Base-by-base conservation (phyloP, 805 yeast genomes). In the Pichia paraexigua region DNA sequence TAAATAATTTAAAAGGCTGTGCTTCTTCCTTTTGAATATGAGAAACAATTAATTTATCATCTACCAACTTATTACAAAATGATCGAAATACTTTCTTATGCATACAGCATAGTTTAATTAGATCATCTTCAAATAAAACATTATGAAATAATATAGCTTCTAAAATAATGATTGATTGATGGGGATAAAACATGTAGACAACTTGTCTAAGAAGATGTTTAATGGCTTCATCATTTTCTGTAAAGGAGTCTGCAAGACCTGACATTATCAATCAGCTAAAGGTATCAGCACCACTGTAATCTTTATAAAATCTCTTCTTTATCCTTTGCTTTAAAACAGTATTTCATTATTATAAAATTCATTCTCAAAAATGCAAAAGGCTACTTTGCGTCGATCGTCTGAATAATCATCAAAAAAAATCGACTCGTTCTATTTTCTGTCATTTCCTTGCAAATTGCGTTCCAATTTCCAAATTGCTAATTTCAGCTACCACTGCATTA, bases 81-180 rank as follows among this genome's bases (percentile, higher is more conserved):
- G 92, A 80, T 52, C 97, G 80, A 43, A 94, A 74, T 61, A 89
- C 96, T 61, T 92, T 92, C 50, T 90, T 77, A 58, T 88, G 89
- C 58, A 94, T 82, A 21, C 94, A 91, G 44, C 92, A 72, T 48
- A 94, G 73, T 61, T 80, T 83, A 30, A 86, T 79, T 63, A 94
- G 73, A 68, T 94, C 99, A 55, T 92, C 97, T 67, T 94, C 99
- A 20, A 91, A 85, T 30, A 92, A 75, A 10, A 92, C 97, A 17
- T 91, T 84, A 67, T 92, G 99, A 60, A 85, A 78, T 41, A 92
- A 68, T 7, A 92, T 72, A 1, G 97, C 96, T 67, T 92, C 99
- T 56, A 94, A 66, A 10, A 92, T 83, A 44, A 92, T 75, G 41
- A 91, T 83, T 58, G 86, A 86, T n/a, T 87, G 84, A 32, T 83